Evolutionary conservation across 805 yeast species (phyloP).

Genomic region (Pichia sporocuriosa): DNA sequence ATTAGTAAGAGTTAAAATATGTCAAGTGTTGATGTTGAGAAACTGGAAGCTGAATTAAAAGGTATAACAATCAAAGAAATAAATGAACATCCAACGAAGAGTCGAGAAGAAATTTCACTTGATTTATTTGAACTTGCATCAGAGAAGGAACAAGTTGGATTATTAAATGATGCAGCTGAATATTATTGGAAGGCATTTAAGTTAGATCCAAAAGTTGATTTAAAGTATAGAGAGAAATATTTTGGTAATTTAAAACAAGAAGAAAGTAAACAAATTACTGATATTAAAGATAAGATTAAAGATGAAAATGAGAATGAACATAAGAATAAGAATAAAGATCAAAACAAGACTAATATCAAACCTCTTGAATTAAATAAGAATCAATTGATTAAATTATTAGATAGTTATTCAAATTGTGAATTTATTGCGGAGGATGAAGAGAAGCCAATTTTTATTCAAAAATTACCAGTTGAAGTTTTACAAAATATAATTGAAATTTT

Average conservation of each 20-base stretch:
- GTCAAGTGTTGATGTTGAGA: conserved; percentile 6
- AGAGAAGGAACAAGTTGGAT: conserved; percentile 63
- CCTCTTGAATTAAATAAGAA: conserved; percentile 29
- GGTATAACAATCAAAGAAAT: conserved; percentile 23
- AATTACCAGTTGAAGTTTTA: conserved; percentile 55
- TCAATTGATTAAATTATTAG: conserved; percentile 36
- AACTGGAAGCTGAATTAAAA: conserved; percentile 21
- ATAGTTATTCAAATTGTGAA: conserved; percentile 28
- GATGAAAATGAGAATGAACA: not conserved
- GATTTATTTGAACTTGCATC: conserved; percentile 63
- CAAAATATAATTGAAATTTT: conserved; percentile 42
- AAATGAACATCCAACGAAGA: conserved; percentile 25
- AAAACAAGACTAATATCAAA: conserved; percentile 1
- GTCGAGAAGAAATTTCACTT: conserved; percentile 42
- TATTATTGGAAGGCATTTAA: conserved; percentile 67
- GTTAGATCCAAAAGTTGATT: conserved; percentile 54
- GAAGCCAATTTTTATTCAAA: conserved; percentile 36
- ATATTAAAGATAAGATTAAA: conserved; percentile 4
- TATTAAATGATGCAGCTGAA: conserved; percentile 75
- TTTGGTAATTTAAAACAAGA: conserved; percentile 23
- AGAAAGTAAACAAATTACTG: conserved; percentile 14
- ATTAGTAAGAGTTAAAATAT: not conserved
- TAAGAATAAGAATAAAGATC: not conserved
- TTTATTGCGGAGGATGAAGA: conserved; percentile 25
- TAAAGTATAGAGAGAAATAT: conserved; percentile 52